Evolutionary conservation across 2,329 filamentous ascomycete genomes (phyloP), one percentile per base, ranked within the genome.

Genomic region (Gaeumannomyces sp.): DNA sequence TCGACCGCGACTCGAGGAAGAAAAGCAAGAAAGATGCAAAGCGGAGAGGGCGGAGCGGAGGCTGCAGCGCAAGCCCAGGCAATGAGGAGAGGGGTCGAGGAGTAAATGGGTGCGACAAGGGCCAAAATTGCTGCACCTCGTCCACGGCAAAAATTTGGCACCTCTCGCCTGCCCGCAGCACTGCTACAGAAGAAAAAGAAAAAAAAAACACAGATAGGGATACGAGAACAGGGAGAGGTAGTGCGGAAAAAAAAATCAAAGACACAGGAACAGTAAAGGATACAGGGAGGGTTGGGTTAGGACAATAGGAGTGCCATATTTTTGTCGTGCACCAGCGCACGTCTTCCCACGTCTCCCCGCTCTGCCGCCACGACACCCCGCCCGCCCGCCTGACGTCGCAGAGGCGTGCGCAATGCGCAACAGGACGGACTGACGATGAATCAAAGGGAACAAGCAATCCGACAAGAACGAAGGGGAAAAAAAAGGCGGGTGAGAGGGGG

Each of bases 1-100:
- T 61, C 59, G 38, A 31, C 19, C 59, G 64, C 25, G 63, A 66
- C 53, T 67, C 64, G 61, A 29, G 50, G 59, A 25, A 56, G 6
- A 31, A 58, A 62, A 60, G 60, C 59, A 60, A 65, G 16, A 35
- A n/a, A n/a, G 8, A 29, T 22, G 14, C n/a, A 28, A 56, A 57
- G 60, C 4, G 25, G 31, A 19, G 38, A 22, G 58, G 33, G 58
- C 28, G 29, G 64, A 29, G 60, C 28, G 61, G 27, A 56, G 45
- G 45, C 45, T 53, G 45, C 45, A 53, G 45, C 45, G 19, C 45
- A 53, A 53, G 22, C 19, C 45, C 45, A 61, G 59, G 35, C 60
- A 27, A 16, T 19, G 45, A 45, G 60, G 29, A 58, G 38, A 35
- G 8, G 31, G 59, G 35, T 29, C 33, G n/a, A 27, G 13, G 57